phyloP scores from a whole-genome alignment of 345 rosid genomes.

The Dipteronia dyeriana region DNA sequence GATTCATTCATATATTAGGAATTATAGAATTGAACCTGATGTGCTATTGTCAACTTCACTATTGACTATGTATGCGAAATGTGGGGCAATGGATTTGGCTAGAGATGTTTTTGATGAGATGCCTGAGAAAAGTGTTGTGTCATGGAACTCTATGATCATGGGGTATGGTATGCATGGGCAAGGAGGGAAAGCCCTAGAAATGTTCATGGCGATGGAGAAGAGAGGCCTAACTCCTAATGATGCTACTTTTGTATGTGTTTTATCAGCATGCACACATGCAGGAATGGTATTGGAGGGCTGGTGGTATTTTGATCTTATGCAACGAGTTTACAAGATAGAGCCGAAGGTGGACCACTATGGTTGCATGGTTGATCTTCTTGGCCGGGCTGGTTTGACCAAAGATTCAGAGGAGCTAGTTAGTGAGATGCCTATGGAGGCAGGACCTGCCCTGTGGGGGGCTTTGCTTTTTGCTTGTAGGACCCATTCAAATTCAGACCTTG shows the following conservation, averaged over 20 bases:
- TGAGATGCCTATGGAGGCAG: slow-evolving; percentile 30
- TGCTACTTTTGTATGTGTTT: slow-evolving; percentile 52
- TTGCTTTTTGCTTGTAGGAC: slow-evolving; percentile 45
- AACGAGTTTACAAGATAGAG: slow-evolving; percentile 46
- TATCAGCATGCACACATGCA: slow-evolving; percentile 53
- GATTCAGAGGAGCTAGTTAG: slow-evolving; percentile 37
- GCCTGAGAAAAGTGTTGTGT: slow-evolving; percentile 42
- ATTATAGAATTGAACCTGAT: slow-evolving; percentile 39
- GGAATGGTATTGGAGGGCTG: slow-evolving; percentile 71
- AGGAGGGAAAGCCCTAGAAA: slow-evolving; percentile 52
- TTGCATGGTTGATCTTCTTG: slow-evolving; percentile 58
- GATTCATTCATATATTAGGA: slow-evolving; percentile 50
- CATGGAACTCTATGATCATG: slow-evolving; percentile 64
- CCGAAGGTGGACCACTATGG: slow-evolving; percentile 63
- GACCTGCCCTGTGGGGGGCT: slow-evolving; percentile 37
- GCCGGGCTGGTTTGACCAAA: slow-evolving; percentile 46
- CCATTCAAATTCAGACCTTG: slow-evolving; percentile 36
- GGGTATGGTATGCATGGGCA: slow-evolving; percentile 65
- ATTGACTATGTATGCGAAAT: slow-evolving; percentile 53
- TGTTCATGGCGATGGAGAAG: slow-evolving; percentile 56
- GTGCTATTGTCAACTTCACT: slow-evolving; percentile 58
- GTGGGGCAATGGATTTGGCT: slow-evolving; percentile 45
- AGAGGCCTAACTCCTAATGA: slow-evolving; percentile 45
- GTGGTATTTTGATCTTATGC: slow-evolving; percentile 61
- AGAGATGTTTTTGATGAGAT: slow-evolving; percentile 44